Percentiles rank a stretch among this genome's conserved stretches.
Evolutionary conservation across 1,139 yeast genomes (phyloP).

Genomic region (Saccharomycopsis phalli): DNA sequence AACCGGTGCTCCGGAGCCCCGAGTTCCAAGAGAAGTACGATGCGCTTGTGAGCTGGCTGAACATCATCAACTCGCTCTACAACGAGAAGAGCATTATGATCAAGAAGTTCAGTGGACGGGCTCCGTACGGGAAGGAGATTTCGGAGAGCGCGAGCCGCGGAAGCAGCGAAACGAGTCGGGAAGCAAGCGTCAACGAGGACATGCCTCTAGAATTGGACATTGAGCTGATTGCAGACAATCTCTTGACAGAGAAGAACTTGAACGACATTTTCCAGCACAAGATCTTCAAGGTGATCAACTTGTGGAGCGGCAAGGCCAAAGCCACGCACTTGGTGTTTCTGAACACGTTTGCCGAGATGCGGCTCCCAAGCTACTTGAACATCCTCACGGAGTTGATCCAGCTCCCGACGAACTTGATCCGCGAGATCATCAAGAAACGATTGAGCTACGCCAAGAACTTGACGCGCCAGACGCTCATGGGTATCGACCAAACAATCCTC

Average conservation of each 20-base stretch:
- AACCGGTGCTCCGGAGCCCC: constrained; percentile 58
- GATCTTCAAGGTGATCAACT: constrained; percentile 31
- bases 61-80: constrained; percentile 62
- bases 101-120: constrained; percentile 34
- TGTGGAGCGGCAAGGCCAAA: constrained; percentile 67
- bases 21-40: constrained; percentile 63
- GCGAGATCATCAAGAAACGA: constrained; percentile 71
- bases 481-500: constrained; percentile 89
- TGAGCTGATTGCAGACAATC: constrained; percentile 69
- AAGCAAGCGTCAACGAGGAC: background rate
- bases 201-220: constrained; percentile 10
- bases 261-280: constrained; percentile 52
- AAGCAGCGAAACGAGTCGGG: background rate
- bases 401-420: constrained; percentile 74
- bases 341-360: constrained; percentile 55
- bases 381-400: constrained; percentile 57
- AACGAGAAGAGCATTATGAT: constrained; percentile 48
- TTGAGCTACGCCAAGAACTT: constrained; percentile 71
- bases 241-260: constrained; percentile 80
- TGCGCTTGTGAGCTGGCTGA: constrained; percentile 78
- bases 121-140: too few species aligned
- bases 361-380: constrained; percentile 68
- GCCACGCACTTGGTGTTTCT: constrained; percentile 58
- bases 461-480: constrained; percentile 85
- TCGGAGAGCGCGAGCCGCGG: background rate